phyloP scores from a whole-genome alignment of 495 filamentous ascomycete species.

The Penicillium parvum region DNA sequence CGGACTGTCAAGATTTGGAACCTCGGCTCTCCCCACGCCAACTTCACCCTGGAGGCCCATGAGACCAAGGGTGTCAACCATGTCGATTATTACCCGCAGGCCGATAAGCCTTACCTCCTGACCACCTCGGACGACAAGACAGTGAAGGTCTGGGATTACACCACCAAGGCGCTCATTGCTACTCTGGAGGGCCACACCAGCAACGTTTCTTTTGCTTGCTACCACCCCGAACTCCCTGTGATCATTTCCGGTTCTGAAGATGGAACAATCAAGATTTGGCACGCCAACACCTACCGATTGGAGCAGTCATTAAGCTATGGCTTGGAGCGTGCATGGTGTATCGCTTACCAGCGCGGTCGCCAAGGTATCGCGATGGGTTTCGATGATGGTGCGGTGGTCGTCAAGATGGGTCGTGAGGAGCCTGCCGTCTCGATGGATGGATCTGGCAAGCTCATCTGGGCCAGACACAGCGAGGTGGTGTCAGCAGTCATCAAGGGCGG shows the following conservation, averaged over 20 bases:
- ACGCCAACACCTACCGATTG: slow-evolving; percentile 91
- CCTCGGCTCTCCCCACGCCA: slow-evolving; percentile 80
- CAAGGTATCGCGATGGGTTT: slow-evolving; percentile 95
- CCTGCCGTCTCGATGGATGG: slow-evolving; percentile 96
- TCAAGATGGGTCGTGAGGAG: slow-evolving; percentile 96
- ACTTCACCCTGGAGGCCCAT: slow-evolving; percentile 94
- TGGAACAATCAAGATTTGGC: slow-evolving; percentile 97
- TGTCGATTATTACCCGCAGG: slow-evolving; percentile 94
- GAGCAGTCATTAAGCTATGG: slow-evolving; percentile 96
- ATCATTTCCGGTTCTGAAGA: slow-evolving; percentile 99
- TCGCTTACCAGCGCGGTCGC: slow-evolving; percentile 86
- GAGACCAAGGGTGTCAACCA: slow-evolving; percentile 98
- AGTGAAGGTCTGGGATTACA: slow-evolving; percentile 98
- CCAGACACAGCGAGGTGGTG: slow-evolving; percentile 87
- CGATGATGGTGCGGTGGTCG: slow-evolving; percentile 95
- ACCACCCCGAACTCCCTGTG: slow-evolving; percentile 93
- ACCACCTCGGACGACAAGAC: slow-evolving; percentile 95
- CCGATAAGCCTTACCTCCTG: slow-evolving; percentile 94
- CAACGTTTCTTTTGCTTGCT: slow-evolving; percentile 99
- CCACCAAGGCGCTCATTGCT: slow-evolving; percentile 93
- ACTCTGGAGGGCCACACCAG: slow-evolving; percentile 96
- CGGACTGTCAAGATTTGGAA: slow-evolving; percentile 99
- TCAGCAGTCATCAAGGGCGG: slow-evolving; percentile 93
- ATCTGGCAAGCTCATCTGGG: slow-evolving; percentile 94
- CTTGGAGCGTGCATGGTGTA: slow-evolving; percentile 95